Base-by-base conservation (phyloP, 805 yeast genomes). In the Debaryomyces tyrocola region DNA sequence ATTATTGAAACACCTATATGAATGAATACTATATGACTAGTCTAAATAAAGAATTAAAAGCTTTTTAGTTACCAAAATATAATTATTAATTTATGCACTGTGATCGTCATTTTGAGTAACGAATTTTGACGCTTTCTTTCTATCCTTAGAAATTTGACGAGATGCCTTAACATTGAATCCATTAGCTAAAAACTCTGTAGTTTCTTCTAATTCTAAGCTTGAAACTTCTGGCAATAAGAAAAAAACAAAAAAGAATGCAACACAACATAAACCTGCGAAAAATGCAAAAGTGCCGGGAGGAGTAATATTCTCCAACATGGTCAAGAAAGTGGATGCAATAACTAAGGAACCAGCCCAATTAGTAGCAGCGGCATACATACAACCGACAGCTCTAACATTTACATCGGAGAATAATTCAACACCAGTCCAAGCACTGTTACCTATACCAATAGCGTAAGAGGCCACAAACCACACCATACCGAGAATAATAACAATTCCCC, bases 381-480 rank as follows among this genome's bases (percentile, higher is more conserved):
- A 84, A 50, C 98, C 98, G 40, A 90, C 77, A 48, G 96, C 96
- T 64, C 99, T 83, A 29, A 92, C 97, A 51, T 83, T 80, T 20
- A 73, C 75, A 75, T 91, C 96, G 31, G 97, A 94, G 72, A 94
- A 90, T 60, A 92, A 73, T 69, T 92, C 99, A 47, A 92, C 86
- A 63, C 94, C 97, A 63, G 92, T 96, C 99, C 99, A 92, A 46
- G 98, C 97, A 45, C 90, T 94, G 66, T 92, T 91, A 70, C 99
- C 99, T 55, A 91, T 88, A 55, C 98, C 98, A 54, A 89, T 74
- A 41, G 97, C 96, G 64, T 91, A 92, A 44, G 85, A 83, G 2
- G 96, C 97, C 39, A 91, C 97, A 62, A 75, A 94, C 35, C 82
- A 64, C 52, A 92, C 89, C 88, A 91, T 90, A 44, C 90, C 84